These are phyloP conservation scores for Camellia granthamiana DNA, from an alignment of 148 eudicot species.

Conservation along the genomic window DNA sequence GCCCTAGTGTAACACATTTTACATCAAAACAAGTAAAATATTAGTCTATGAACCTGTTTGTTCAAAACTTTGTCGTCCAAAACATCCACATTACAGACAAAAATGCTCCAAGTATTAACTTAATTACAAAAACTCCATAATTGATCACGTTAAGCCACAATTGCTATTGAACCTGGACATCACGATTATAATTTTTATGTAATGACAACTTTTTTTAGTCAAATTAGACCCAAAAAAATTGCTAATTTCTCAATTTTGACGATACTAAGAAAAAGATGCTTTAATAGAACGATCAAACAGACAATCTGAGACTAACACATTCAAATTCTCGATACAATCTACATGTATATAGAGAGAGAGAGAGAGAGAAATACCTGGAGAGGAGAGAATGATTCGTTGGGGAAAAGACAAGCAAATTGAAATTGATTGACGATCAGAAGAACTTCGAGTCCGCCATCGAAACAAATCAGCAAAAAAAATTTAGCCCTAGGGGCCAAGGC, in stretches of 20 bases:
- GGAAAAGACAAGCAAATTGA: not conserved
- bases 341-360: no score
- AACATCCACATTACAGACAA: no score
- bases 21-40: no score
- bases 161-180: not conserved
- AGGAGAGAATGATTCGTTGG: not conserved
- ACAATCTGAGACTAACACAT: not conserved
- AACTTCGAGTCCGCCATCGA: not conserved
- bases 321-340: not conserved
- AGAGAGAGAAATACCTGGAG: conserved; percentile 4
- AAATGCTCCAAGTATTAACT: no score
- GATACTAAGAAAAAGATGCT: not conserved
- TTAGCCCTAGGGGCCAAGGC: not conserved
- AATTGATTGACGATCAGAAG: not conserved
- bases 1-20: no score
- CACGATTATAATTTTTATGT: not conserved
- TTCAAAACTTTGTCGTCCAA: no score
- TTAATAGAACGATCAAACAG: not conserved
- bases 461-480: not conserved
- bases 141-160: not conserved
- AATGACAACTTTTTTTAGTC: not conserved
- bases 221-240: not conserved
- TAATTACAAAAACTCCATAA: not conserved
- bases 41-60: no score
- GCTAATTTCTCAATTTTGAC: not conserved